Evolutionary conservation across 163 green algal species (phyloP).

Genomic region (Chloromonas sp.): DNA sequence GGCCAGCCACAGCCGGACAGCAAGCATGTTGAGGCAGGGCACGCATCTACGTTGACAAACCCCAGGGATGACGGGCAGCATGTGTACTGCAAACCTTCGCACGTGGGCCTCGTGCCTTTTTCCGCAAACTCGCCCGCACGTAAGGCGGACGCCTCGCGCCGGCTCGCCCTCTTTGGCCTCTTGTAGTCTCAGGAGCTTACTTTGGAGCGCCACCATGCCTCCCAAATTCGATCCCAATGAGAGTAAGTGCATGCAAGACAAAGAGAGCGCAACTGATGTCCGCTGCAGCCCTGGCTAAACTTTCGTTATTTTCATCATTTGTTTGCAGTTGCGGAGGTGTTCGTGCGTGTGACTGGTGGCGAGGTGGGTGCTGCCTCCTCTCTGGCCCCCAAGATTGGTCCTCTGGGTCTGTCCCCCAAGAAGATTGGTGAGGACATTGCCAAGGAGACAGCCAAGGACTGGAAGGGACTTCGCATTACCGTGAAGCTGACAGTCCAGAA

Average conservation of each 20-base stretch:
- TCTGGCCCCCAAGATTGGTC: slow-evolving; percentile 97
- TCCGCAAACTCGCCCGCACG: too few relatives aligned
- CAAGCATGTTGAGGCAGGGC: too few relatives aligned
- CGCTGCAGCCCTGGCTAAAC: neutral
- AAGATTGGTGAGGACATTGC: slow-evolving; percentile 99
- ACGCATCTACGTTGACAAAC: too few relatives aligned
- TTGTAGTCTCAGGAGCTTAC: neutral
- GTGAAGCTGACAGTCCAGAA: slow-evolving; percentile 99
- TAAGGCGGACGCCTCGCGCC: too few relatives aligned
- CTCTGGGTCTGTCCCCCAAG: slow-evolving; percentile 98
- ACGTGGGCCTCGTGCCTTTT: too few relatives aligned
- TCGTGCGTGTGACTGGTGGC: slow-evolving; percentile 93
- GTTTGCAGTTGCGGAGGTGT: slow-evolving; percentile 72
- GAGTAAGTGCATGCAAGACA: neutral
- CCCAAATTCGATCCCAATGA: slow-evolving; percentile 95
- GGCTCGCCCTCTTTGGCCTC: neutral
- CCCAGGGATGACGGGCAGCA: too few relatives aligned
- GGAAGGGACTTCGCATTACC: slow-evolving; percentile 97
- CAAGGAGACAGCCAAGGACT: slow-evolving; percentile 99
- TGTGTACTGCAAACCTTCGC: too few relatives aligned
- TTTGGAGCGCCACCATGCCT: slow-evolving; percentile 61
- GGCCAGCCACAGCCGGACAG: too few relatives aligned
- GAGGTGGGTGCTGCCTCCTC: slow-evolving; percentile 95
- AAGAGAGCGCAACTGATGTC: neutral
- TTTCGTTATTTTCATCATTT: neutral